Conservation (phyloP, 2,329 filamentous ascomycete genomes). For the Apiospora koreana region DNA sequence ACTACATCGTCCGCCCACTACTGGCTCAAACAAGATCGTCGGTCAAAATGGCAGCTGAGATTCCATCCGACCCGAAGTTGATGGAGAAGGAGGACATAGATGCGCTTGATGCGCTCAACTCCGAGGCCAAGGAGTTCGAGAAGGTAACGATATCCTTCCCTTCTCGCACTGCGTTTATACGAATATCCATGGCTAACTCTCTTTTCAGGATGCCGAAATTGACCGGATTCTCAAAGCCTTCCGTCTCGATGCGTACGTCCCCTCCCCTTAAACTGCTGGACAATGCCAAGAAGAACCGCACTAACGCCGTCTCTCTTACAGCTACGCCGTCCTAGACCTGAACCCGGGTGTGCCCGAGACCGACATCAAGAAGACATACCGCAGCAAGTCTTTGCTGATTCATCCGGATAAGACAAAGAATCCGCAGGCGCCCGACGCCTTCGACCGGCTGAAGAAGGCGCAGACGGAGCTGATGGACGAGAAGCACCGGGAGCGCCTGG, state of each 20-base stretch:
- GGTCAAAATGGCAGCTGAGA: slow-evolving; percentile 3
- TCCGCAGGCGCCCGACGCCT: slow-evolving; percentile 86
- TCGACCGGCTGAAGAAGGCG: slow-evolving; percentile 94
- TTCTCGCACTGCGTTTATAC: not conserved
- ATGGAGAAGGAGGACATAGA: slow-evolving; percentile 60
- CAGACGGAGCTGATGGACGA: slow-evolving; percentile 91
- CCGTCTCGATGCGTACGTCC: slow-evolving; percentile 56
- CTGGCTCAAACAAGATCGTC: not conserved
- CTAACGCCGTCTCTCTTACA: slow-evolving; percentile 38
- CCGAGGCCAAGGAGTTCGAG: slow-evolving; percentile 85
- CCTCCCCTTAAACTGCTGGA: not conserved
- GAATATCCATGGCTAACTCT: not conserved
- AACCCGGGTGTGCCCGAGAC: slow-evolving; percentile 93
- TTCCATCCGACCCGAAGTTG: not conserved
- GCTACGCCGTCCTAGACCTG: slow-evolving; percentile 90
- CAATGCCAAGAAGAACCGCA: slow-evolving; percentile 5
- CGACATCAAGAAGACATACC: slow-evolving; percentile 92
- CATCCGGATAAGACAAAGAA: slow-evolving; percentile 98
- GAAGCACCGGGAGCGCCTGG: slow-evolving; percentile 81
- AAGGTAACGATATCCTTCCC: slow-evolving; percentile 58
- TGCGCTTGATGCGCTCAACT: slow-evolving; percentile 77
- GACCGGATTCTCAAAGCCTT: slow-evolving; percentile 92
- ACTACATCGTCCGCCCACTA: not conserved
- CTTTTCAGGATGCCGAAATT: slow-evolving; percentile 82
- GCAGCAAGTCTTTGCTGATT: slow-evolving; percentile 97